Evolutionary conservation across 1,284 basidiomycete species (phyloP).

Genomic region (Papiliotrema flavescens): DNA sequence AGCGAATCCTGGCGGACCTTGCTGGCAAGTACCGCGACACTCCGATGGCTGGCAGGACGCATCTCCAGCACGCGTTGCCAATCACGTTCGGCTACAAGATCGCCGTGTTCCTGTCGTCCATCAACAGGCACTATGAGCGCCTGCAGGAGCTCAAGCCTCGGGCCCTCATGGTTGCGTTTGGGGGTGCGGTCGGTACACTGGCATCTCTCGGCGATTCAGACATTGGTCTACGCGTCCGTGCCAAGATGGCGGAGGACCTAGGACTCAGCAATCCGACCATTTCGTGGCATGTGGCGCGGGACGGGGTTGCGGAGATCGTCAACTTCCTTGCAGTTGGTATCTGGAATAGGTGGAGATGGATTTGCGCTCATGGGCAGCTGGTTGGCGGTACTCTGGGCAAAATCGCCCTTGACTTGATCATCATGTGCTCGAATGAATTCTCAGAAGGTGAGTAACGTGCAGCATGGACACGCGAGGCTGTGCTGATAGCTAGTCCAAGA

Average conservation of each 20-base stretch:
- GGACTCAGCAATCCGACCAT: constrained; percentile 4
- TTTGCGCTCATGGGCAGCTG: too few species aligned
- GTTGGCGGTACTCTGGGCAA: constrained; percentile 8
- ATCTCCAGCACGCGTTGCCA: constrained; percentile 10
- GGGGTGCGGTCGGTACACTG: constrained; percentile 7
- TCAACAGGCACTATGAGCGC: constrained; percentile 8
- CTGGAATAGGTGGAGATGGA: too few species aligned
- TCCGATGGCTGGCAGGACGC: constrained; percentile 8
- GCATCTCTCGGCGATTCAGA: constrained; percentile 4
- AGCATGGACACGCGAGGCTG: too few species aligned
- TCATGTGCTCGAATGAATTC: constrained; percentile 7
- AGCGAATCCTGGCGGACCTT: constrained; percentile 2
- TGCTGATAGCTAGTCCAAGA: constrained; percentile 2
- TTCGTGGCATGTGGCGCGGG: constrained; percentile 8
- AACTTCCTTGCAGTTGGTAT: constrained; percentile 4
- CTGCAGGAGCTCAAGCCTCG: constrained; percentile 5
- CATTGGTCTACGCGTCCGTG: background rate
- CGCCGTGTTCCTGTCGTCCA: constrained; percentile 5
- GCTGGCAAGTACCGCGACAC: constrained; percentile 5
- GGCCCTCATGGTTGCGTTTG: constrained; percentile 2
- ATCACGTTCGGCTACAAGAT: constrained; percentile 12
- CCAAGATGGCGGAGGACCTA: background rate
- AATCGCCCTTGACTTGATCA: constrained; percentile 9
- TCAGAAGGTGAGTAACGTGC: constrained; percentile 1
- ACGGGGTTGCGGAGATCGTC: constrained; percentile 7